Evolutionary conservation across 2,329 filamentous ascomycete genomes (phyloP).

Genomic region (Botrytis byssoidea): DNA sequence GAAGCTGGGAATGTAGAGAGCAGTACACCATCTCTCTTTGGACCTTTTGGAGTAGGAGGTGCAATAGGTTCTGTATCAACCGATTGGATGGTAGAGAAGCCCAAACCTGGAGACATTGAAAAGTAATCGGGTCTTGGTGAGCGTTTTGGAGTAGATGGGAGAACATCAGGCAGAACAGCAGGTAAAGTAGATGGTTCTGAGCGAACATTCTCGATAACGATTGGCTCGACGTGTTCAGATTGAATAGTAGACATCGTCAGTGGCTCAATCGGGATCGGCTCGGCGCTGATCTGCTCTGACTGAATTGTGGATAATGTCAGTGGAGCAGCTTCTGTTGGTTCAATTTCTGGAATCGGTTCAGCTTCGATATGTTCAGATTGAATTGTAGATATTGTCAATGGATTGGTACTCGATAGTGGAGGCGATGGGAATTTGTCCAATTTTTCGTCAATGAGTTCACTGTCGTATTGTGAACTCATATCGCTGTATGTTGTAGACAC

Average conservation of each 20-base stretch:
- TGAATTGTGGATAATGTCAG: constrained; percentile 41
- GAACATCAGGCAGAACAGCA: constrained; percentile 13
- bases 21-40: constrained; percentile 56
- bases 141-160: not conserved
- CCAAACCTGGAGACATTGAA: constrained; percentile 34
- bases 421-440: constrained; percentile 56
- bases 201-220: not conserved
- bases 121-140: constrained; percentile 27
- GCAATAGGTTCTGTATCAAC: constrained; percentile 37
- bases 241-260: constrained; percentile 40
- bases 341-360: constrained; percentile 27
- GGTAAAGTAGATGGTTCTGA: constrained; percentile 22
- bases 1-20: constrained; percentile 43
- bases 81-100: constrained; percentile 36
- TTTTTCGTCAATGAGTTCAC: constrained; percentile 49
- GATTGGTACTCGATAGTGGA: constrained; percentile 43
- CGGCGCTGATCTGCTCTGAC: constrained; percentile 43
- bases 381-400: constrained; percentile 39
- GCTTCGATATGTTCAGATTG: constrained; percentile 41
- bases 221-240: constrained; percentile 41
- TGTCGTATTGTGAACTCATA: constrained; percentile 51
- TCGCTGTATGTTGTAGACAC: constrained; percentile 54
- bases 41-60: constrained; percentile 46
- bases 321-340: constrained; percentile 27
- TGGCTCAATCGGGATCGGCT: constrained; percentile 30